Percentiles rank a stretch among this genome's conserved stretches.
Evolutionary conservation across 2,329 filamentous ascomycete genomes (phyloP).

Genomic region (Hirsutella rhossiliensis): DNA sequence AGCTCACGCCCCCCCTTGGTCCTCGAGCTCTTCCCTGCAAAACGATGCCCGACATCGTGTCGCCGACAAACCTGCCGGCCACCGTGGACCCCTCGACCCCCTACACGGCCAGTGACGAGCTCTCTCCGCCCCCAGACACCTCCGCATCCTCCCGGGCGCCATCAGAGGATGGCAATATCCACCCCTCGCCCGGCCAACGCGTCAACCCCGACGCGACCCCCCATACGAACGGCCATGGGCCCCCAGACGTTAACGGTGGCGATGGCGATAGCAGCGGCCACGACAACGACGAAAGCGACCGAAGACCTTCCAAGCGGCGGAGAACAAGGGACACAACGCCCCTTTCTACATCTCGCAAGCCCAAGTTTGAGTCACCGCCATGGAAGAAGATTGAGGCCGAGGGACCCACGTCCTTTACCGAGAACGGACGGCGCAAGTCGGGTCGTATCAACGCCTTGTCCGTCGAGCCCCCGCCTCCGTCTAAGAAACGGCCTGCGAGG

Average conservation of each 20-base stretch:
- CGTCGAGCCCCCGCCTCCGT: slow-evolving; percentile 35
- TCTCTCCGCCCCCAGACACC: slow-evolving; percentile 7
- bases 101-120: slow-evolving; percentile 13
- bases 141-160: slow-evolving; percentile 8
- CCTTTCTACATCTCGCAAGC: slow-evolving; percentile 28
- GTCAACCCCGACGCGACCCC: slow-evolving; percentile 10
- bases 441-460: slow-evolving; percentile 49
- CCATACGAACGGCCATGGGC: slow-evolving; percentile 16
- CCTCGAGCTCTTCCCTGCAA: slow-evolving; percentile 27
- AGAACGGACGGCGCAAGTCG: slow-evolving; percentile 58
- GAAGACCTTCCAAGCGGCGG: slow-evolving; percentile 52
- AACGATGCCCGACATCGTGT: slow-evolving; percentile 51
- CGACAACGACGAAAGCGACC: slow-evolving; percentile 24
- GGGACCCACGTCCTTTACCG: slow-evolving; percentile 75
- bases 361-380: slow-evolving; percentile 59
- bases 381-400: slow-evolving; percentile 84
- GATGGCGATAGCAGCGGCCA: slow-evolving; percentile 27
- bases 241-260: slow-evolving; percentile 46
- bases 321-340: slow-evolving; percentile 40
- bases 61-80: slow-evolving; percentile 30
- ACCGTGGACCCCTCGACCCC: slow-evolving; percentile 15
- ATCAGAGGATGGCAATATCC: slow-evolving; percentile 4
- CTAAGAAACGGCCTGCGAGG: slow-evolving; percentile 40
- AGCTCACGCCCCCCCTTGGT: slow-evolving; percentile 36
- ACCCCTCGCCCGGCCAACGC: slow-evolving; percentile 8